Evolutionary conservation across 2,329 filamentous ascomycete species (phyloP).

Genomic region (Hypoxylon rubiginosum): DNA sequence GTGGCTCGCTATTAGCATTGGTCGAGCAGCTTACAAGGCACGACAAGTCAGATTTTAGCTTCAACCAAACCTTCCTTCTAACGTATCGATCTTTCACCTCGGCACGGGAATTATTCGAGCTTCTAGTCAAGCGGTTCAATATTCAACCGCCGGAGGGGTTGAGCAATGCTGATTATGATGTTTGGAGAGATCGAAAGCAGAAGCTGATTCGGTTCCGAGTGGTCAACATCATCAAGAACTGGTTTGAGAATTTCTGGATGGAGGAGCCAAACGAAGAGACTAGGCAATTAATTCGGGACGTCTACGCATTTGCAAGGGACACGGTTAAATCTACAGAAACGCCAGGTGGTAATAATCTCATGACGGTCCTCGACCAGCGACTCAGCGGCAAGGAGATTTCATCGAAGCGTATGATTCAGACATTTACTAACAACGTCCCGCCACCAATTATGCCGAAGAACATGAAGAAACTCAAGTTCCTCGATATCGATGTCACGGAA

Average conservation of each 20-base stretch:
- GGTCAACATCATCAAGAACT: slow-evolving; percentile 97
- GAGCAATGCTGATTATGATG: slow-evolving; percentile 79
- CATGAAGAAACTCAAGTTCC: slow-evolving; percentile 99
- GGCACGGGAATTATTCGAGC: slow-evolving; percentile 90
- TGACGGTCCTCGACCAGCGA: slow-evolving; percentile 89
- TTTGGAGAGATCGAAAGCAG: slow-evolving; percentile 94
- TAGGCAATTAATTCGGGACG: slow-evolving; percentile 85
- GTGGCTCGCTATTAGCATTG: slow-evolving; percentile 87
- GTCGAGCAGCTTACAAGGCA: slow-evolving; percentile 97
- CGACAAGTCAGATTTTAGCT: slow-evolving; percentile 93
- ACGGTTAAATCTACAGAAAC: slow-evolving; percentile 94
- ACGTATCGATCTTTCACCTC: slow-evolving; percentile 97
- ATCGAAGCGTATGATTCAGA: slow-evolving; percentile 87
- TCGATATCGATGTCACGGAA: slow-evolving; percentile 95
- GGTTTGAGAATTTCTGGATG: slow-evolving; percentile 99
- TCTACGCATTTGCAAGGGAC: slow-evolving; percentile 91
- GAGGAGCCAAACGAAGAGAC: slow-evolving; percentile 89
- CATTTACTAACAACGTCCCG: slow-evolving; percentile 84
- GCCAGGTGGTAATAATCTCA: slow-evolving; percentile 85
- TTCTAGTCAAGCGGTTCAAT: slow-evolving; percentile 90
- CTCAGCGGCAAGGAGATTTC: slow-evolving; percentile 89
- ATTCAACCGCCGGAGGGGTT: slow-evolving; percentile 92
- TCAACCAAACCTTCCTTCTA: slow-evolving; percentile 97
- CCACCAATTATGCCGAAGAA: slow-evolving; percentile 96
- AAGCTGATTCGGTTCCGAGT: slow-evolving; percentile 96